These are phyloP conservation scores for Eucalyptus fibrosa DNA, from an alignment of 345 rosid genomes.

Conservation along the genomic window DNA sequence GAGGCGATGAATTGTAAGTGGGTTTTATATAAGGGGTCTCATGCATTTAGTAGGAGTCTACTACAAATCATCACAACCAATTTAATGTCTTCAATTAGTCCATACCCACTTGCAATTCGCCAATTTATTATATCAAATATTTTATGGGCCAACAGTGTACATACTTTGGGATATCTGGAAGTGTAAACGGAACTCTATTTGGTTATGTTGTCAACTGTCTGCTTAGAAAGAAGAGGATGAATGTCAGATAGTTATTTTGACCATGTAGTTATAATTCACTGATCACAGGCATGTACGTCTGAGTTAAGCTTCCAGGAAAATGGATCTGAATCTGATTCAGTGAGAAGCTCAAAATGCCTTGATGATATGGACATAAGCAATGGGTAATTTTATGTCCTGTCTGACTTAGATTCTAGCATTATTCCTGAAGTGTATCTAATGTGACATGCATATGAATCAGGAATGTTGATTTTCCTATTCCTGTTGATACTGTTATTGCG, in stretches of 20 bases:
- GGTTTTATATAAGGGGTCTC: neutral
- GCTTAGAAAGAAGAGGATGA: neutral
- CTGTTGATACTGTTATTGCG: conserved; percentile 18
- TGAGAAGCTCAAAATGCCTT: conserved; percentile 12
- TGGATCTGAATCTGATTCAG: conserved; percentile 38
- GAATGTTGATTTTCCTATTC: conserved; percentile 18
- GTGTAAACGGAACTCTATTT: neutral
- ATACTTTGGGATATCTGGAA: neutral
- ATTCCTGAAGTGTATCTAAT: neutral
- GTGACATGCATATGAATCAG: conserved; percentile 24
- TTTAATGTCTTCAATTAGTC: neutral
- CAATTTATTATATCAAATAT: neutral
- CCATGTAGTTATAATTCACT: neutral
- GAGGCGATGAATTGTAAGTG: neutral
- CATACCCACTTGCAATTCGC: neutral
- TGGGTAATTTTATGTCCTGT: conserved; percentile 31
- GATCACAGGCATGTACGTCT: conserved; percentile 41
- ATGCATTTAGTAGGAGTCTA: neutral
- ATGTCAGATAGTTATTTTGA: neutral
- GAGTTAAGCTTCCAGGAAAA: conserved; percentile 43
- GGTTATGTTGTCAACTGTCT: neutral
- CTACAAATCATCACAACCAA: neutral
- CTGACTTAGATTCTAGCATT: neutral
- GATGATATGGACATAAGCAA: conserved; percentile 17
- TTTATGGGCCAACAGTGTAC: neutral